Conservation (phyloP, 2,329 filamentous ascomycete species). For the Chaetomiaceae sp. region DNA sequence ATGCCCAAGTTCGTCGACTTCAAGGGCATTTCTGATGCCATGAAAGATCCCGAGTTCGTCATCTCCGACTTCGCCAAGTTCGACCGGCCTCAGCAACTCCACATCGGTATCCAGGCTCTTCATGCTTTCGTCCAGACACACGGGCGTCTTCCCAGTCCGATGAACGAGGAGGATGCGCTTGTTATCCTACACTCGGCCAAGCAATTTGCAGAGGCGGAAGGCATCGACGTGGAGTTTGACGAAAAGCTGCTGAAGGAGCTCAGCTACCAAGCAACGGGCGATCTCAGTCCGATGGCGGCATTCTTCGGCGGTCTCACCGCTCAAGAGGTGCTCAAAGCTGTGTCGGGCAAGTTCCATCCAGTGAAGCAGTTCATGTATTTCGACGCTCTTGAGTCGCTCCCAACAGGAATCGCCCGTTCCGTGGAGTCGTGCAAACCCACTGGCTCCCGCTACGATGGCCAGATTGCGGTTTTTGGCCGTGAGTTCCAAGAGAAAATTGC, state of each 20-base stretch:
- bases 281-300: slow-evolving; percentile 86
- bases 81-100: slow-evolving; percentile 86
- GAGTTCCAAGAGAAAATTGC: slow-evolving; percentile 92
- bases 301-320: slow-evolving; percentile 92
- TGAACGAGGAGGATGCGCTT: slow-evolving; percentile 78
- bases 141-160: slow-evolving; percentile 71
- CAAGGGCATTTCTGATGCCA: slow-evolving; percentile 69
- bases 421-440: slow-evolving; percentile 84
- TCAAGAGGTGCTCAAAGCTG: slow-evolving; percentile 92
- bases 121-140: slow-evolving; percentile 77
- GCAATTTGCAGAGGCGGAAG: slow-evolving; percentile 67
- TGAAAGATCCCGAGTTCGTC: slow-evolving; percentile 84
- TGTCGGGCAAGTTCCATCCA: slow-evolving; percentile 97
- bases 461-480: slow-evolving; percentile 91
- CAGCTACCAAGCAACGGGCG: slow-evolving; percentile 88
- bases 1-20: slow-evolving; percentile 95
- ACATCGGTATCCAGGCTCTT: slow-evolving; percentile 87
- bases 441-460: slow-evolving; percentile 87
- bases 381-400: slow-evolving; percentile 93
- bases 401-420: slow-evolving; percentile 66
- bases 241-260: slow-evolving; percentile 91
- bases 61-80: slow-evolving; percentile 98
- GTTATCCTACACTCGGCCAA: slow-evolving; percentile 73
- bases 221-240: slow-evolving; percentile 77
- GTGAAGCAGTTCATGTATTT: slow-evolving; percentile 96